These are phyloP conservation scores for Jatropha podagrica DNA, from an alignment of 441 rosid species.

Conservation along the genomic window DNA sequence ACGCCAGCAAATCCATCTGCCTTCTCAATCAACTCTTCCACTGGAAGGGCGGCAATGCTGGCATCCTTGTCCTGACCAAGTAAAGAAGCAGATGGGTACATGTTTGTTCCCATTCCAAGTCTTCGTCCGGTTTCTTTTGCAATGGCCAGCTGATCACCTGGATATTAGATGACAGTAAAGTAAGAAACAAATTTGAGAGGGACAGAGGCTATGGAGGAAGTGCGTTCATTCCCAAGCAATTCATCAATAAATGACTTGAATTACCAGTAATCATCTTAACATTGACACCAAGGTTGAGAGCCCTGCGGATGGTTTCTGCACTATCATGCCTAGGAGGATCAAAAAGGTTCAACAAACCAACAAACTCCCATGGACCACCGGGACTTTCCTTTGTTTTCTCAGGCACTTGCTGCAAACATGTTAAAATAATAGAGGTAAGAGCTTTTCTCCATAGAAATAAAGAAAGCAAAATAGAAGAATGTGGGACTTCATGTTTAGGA, in stretches of 20 bases:
- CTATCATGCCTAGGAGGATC: slow-evolving; percentile 85
- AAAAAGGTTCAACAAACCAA: slow-evolving; percentile 63
- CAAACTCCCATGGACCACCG: slow-evolving; percentile 68
- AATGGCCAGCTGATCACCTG: slow-evolving; percentile 94
- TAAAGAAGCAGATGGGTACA: slow-evolving; percentile 91
- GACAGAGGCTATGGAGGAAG: neutral
- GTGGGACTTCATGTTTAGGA: neutral
- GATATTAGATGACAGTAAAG: neutral
- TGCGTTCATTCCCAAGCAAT: neutral
- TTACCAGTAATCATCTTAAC: slow-evolving; percentile 98
- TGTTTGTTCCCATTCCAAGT: slow-evolving; percentile 99
- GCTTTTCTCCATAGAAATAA: neutral
- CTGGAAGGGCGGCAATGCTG: slow-evolving; percentile 75
- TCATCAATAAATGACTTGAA: neutral
- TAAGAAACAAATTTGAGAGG: slow-evolving; percentile 6
- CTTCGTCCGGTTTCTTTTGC: slow-evolving; percentile 97
- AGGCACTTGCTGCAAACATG: slow-evolving; percentile 56
- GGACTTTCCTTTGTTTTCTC: slow-evolving; percentile 60
- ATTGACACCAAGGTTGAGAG: slow-evolving; percentile 89
- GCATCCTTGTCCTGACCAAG: slow-evolving; percentile 78
- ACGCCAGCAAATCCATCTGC: slow-evolving; percentile 97
- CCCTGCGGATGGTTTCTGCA: slow-evolving; percentile 93
- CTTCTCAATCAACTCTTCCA: slow-evolving; percentile 90
- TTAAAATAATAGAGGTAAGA: slow-evolving; percentile 27
- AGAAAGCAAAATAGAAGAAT: neutral